Evolutionary conservation across 495 filamentous ascomycete genomes (phyloP).

Genomic region (Penicillium ochrochloron): DNA sequence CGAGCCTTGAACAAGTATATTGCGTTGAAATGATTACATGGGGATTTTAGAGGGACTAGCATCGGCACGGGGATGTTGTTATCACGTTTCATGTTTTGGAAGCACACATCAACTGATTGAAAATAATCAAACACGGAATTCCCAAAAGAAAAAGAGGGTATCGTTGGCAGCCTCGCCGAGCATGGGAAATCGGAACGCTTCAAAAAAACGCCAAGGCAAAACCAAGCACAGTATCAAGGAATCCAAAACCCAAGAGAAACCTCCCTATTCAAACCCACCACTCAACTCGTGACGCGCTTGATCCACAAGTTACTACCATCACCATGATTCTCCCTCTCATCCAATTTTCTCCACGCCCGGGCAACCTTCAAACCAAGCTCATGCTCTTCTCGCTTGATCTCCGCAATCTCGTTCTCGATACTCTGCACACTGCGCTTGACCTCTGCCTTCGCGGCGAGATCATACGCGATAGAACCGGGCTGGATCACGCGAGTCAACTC

Average conservation of each 20-base stretch:
- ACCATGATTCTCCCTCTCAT: constrained; percentile 70
- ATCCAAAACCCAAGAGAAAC: constrained; percentile 8
- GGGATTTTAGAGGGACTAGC: not conserved
- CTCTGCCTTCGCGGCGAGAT: constrained; percentile 61
- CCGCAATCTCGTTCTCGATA: constrained; percentile 74
- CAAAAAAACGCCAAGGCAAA: constrained; percentile 6
- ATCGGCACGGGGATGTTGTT: not conserved
- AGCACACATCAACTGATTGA: constrained; percentile 1
- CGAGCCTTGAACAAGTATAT: not conserved
- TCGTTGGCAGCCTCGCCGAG: constrained; percentile 7
- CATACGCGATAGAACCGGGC: constrained; percentile 60
- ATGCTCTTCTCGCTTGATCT: constrained; percentile 80
- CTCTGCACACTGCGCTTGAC: constrained; percentile 74
- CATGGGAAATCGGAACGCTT: constrained; percentile 12
- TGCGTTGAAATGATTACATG: not conserved
- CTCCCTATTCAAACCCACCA: not conserved
- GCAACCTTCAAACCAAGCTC: constrained; percentile 84
- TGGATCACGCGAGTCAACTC: constrained; percentile 69
- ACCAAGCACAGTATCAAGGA: constrained; percentile 11
- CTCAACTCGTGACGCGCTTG: constrained; percentile 63
- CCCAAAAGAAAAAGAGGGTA: constrained; percentile 7
- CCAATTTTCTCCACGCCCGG: constrained; percentile 76
- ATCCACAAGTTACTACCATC: constrained; percentile 83
- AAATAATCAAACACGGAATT: constrained; percentile 10
- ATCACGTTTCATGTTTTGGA: not conserved